Evolutionary conservation across 352 stramenopile genomes (phyloP), one percentile per base, ranked within the genome.

Genomic region (Globisporangium radiosum): DNA sequence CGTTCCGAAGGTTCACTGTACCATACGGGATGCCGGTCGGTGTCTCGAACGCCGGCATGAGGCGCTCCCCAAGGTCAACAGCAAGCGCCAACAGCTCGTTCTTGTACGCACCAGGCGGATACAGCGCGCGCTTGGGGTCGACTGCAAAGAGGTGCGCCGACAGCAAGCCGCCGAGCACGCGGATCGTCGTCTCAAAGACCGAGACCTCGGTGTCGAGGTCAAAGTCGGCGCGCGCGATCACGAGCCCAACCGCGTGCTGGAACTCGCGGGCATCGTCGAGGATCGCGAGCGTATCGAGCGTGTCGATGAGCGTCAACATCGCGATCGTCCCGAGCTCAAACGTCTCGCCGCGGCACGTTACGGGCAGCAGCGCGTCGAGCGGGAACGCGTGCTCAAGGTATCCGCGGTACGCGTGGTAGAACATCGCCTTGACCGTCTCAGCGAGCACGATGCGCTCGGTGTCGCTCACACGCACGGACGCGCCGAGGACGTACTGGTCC

Each of bases 21-120:
- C 96, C 96, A 67, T 95, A 99, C 15, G 97, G 97, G 69, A 99
- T 99, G 7, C 83, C 87, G 36, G 96, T 99, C 33, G 75, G 64
- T 1, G 96, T 99, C 45, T 97, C 69, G 75, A 99, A 99, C 44
- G 97, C 97, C 17, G 90, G 87, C 60, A 99, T 70, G 5, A 99
- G 71, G 4, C 98, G 87, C 38, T 98, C 80, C 3, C 83, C 97
- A 51, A 99, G 76, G 70, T 99, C 97, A 15, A 93, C 63, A 1
- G 97, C 97, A 38, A 99, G 77, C 14, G 65, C 47, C 40, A 99
- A 72, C 9, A 99, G 78, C 60, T 92, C 85, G 13, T 81, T 89
- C 53, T 98, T 73, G 72, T 99, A 99, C 39, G 65, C 66, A 56
- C 76, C 92, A 14, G 65, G 44, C 9, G 76, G 64, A 43, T 76